phyloP scores from a whole-genome alignment of 1,139 yeast genomes.

The Pichia sp. region DNA sequence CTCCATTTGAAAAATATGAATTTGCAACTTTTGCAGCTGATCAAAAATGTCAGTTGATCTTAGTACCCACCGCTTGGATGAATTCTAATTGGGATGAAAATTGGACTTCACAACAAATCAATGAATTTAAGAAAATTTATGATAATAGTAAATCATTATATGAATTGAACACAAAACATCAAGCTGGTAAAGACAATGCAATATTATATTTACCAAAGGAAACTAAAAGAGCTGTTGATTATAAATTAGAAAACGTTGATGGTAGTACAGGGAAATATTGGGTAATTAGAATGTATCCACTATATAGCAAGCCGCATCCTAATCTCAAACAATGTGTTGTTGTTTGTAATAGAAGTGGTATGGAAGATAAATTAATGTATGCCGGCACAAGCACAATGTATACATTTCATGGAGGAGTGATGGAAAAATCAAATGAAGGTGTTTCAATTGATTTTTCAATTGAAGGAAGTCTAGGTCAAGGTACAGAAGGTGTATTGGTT shows the following conservation, averaged over 20 bases:
- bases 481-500: slow-evolving; percentile 53
- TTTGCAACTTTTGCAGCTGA: slow-evolving; percentile 51
- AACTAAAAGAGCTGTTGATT: slow-evolving; percentile 11
- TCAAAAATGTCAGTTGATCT: slow-evolving; percentile 46
- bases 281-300: slow-evolving; percentile 55
- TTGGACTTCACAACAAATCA: slow-evolving; percentile 18
- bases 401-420: slow-evolving; percentile 36
- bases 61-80: slow-evolving; percentile 90
- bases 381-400: slow-evolving; percentile 65
- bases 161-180: slow-evolving; percentile 14
- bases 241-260: slow-evolving; percentile 18
- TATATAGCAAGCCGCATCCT: slow-evolving; percentile 22
- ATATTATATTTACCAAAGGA: slow-evolving; percentile 8
- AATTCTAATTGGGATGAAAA: slow-evolving; percentile 29
- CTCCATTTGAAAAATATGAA: slow-evolving; percentile 71
- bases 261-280: slow-evolving; percentile 42
- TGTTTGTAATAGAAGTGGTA: slow-evolving; percentile 66
- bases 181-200: slow-evolving; percentile 4
- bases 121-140: slow-evolving; percentile 15
- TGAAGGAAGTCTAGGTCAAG: slow-evolving; percentile 52
- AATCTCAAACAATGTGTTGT: slow-evolving; percentile 32
- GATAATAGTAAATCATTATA: slow-evolving; percentile 3
- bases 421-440: slow-evolving; percentile 8
- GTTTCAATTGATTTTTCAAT: slow-evolving; percentile 33
- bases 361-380: slow-evolving; percentile 62